These are phyloP conservation scores for Neospermospora avenae DNA, from an alignment of 2,329 filamentous ascomycete species.

Conservation along the genomic window DNA sequence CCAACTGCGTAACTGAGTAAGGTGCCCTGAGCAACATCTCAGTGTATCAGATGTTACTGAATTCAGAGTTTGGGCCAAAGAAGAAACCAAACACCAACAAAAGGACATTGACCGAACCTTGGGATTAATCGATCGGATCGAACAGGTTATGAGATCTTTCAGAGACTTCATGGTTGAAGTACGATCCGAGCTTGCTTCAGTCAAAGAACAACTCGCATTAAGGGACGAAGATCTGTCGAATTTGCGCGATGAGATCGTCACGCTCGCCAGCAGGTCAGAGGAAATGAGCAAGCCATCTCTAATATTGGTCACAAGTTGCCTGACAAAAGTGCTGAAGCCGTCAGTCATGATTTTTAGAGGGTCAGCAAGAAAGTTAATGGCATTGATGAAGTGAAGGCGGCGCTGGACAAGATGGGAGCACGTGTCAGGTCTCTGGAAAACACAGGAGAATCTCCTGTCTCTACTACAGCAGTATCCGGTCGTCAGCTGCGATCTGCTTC, in stretches of 20 bases:
- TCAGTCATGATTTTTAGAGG: slow-evolving; percentile 22
- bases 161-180: slow-evolving; percentile 33
- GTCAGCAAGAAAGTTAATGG: slow-evolving; percentile 27
- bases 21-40: too few relatives aligned
- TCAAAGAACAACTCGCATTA: background rate
- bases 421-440: slow-evolving; percentile 20
- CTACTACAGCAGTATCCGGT: background rate
- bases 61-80: slow-evolving; percentile 30
- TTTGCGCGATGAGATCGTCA: slow-evolving; percentile 12
- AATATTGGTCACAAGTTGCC: background rate
- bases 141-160: slow-evolving; percentile 31
- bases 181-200: slow-evolving; percentile 24
- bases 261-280: slow-evolving; percentile 11
- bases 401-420: slow-evolving; percentile 23
- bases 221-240: background rate
- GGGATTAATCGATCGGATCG: slow-evolving; percentile 26
- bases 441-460: background rate
- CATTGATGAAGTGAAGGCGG: slow-evolving; percentile 28
- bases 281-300: background rate
- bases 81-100: slow-evolving; percentile 27
- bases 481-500: background rate
- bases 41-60: slow-evolving; percentile 10
- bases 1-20: too few relatives aligned
- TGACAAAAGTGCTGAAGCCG: slow-evolving; percentile 18
- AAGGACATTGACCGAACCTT: slow-evolving; percentile 34